Evolutionary conservation across 2,329 filamentous ascomycete species (phyloP).

Genomic region (Fusarium longipes): DNA sequence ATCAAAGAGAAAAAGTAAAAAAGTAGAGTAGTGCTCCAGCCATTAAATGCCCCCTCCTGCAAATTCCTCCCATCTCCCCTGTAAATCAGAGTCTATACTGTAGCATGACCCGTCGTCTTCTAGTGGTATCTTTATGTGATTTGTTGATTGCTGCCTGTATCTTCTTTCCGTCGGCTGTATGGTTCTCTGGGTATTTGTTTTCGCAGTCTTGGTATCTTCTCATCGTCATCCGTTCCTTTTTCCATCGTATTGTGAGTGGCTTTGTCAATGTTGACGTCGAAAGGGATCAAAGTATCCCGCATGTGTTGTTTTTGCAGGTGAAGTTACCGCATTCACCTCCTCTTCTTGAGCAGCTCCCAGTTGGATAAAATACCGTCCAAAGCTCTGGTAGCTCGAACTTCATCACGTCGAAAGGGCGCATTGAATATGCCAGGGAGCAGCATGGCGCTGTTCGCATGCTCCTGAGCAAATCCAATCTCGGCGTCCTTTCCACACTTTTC

Average conservation of each 20-base stretch:
- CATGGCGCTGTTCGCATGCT: slow-evolving; percentile 79
- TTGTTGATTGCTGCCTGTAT: slow-evolving; percentile 15
- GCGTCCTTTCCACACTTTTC: slow-evolving; percentile 75
- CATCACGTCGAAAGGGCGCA: slow-evolving; percentile 66
- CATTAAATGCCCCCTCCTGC: slow-evolving; percentile 33
- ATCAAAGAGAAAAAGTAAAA: slow-evolving; percentile 26
- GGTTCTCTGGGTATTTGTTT: slow-evolving; percentile 21
- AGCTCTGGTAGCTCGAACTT: slow-evolving; percentile 66
- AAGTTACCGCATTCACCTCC: slow-evolving; percentile 51
- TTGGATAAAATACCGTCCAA: slow-evolving; percentile 63
- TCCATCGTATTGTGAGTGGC: slow-evolving; percentile 2
- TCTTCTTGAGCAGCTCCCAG: slow-evolving; percentile 60
- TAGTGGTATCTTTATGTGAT: slow-evolving; percentile 34
- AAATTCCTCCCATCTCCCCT: slow-evolving; percentile 6
- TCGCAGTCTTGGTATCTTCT: slow-evolving; percentile 19
- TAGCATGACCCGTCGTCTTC: slow-evolving; percentile 23
- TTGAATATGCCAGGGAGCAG: slow-evolving; percentile 74
- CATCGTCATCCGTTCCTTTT: slow-evolving; percentile 7
- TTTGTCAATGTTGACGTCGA: neutral
- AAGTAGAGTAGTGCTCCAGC: slow-evolving; percentile 27
- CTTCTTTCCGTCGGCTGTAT: slow-evolving; percentile 21
- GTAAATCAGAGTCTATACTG: slow-evolving; percentile 25
- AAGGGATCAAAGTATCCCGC: neutral
- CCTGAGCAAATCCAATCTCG: slow-evolving; percentile 76
- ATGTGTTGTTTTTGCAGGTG: neutral